A percentile compares a stretch with the other conserved stretches of the same genome.
These are phyloP conservation scores for Adansonia rubrostipa DNA, from an alignment of 441 rosid species.

Conservation along the genomic window DNA sequence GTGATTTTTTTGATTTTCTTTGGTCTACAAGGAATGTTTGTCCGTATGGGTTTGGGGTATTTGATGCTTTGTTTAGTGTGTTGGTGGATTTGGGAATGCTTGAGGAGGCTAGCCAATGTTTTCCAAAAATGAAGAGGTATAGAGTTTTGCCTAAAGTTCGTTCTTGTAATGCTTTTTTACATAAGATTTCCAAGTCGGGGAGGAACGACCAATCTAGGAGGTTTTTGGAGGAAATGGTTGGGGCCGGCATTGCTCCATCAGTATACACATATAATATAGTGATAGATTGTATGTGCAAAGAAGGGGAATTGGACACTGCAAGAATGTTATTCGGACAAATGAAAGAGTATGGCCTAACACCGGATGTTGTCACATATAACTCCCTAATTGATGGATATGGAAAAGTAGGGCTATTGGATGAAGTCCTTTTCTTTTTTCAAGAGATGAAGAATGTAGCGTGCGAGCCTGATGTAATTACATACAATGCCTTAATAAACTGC, in stretches of 20 bases:
- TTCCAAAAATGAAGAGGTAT: slow-evolving; percentile 58
- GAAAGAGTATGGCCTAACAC: slow-evolving; percentile 58
- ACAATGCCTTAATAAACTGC: slow-evolving; percentile 65
- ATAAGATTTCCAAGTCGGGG: slow-evolving; percentile 50
- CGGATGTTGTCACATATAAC: slow-evolving; percentile 76
- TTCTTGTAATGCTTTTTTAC: slow-evolving; percentile 72
- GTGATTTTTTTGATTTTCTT: slow-evolving; percentile 60
- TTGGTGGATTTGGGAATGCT: slow-evolving; percentile 67
- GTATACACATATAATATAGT: slow-evolving; percentile 71
- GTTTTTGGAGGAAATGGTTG: slow-evolving; percentile 60
- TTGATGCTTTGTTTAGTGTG: slow-evolving; percentile 77
- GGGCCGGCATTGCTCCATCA: slow-evolving; percentile 56
- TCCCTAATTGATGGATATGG: slow-evolving; percentile 77
- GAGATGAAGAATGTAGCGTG: slow-evolving; percentile 63
- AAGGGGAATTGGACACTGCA: slow-evolving; percentile 58
- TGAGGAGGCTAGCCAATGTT: slow-evolving; percentile 61
- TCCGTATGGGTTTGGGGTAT: slow-evolving; percentile 67
- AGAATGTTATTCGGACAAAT: slow-evolving; percentile 54
- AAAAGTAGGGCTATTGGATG: slow-evolving; percentile 60
- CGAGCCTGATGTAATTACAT: slow-evolving; percentile 67
- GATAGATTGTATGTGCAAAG: slow-evolving; percentile 73
- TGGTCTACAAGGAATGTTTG: slow-evolving; percentile 74
- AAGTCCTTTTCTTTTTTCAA: slow-evolving; percentile 45
- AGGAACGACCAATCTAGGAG: slow-evolving; percentile 40
- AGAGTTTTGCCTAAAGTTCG: slow-evolving; percentile 65